Percentiles rank a stretch among this genome's conserved stretches.
phyloP scores from a whole-genome alignment of 2,329 filamentous ascomycete genomes.

The Hypoxylon sp. region DNA sequence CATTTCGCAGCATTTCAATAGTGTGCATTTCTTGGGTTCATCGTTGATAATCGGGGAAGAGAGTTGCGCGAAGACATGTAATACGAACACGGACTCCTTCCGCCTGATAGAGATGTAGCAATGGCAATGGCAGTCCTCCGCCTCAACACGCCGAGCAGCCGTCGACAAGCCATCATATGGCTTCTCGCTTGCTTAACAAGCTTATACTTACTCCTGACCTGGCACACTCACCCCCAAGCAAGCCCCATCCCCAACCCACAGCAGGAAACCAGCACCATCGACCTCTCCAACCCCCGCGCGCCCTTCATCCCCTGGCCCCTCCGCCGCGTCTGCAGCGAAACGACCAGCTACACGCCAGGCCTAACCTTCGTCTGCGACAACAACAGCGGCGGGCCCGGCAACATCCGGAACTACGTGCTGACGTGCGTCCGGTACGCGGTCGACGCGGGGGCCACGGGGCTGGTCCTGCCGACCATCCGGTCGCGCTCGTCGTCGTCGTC shows the following conservation, averaged over 20 bases:
- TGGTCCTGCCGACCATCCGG: slow-evolving; percentile 55
- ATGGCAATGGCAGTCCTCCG: slow-evolving; percentile 12
- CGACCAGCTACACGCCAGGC: slow-evolving; percentile 49
- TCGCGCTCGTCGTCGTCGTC: slow-evolving; percentile 48
- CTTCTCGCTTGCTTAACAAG: slow-evolving; percentile 6
- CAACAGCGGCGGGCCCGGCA: slow-evolving; percentile 60
- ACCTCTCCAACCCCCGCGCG: slow-evolving; percentile 48
- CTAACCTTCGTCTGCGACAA: slow-evolving; percentile 58
- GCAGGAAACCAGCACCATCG: not conserved
- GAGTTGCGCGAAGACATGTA: slow-evolving; percentile 1
- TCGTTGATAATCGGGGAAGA: too few species aligned
- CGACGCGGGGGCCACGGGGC: slow-evolving; percentile 54
- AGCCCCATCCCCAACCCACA: not conserved
- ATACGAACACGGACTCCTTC: slow-evolving; percentile 12
- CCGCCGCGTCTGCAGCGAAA: slow-evolving; percentile 53
- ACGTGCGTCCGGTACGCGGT: slow-evolving; percentile 60
- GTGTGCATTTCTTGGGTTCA: too few species aligned
- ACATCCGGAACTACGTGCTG: slow-evolving; percentile 59
- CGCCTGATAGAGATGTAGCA: not conserved
- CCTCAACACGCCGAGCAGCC: slow-evolving; percentile 1
- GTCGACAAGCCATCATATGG: slow-evolving; percentile 6
- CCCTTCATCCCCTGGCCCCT: slow-evolving; percentile 56
- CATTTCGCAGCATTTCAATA: too few species aligned
- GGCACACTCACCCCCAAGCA: too few species aligned
- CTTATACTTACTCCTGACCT: slow-evolving; percentile 12